Conservation (phyloP, 2,329 filamentous ascomycete genomes). For the Catunica adiposa region DNA sequence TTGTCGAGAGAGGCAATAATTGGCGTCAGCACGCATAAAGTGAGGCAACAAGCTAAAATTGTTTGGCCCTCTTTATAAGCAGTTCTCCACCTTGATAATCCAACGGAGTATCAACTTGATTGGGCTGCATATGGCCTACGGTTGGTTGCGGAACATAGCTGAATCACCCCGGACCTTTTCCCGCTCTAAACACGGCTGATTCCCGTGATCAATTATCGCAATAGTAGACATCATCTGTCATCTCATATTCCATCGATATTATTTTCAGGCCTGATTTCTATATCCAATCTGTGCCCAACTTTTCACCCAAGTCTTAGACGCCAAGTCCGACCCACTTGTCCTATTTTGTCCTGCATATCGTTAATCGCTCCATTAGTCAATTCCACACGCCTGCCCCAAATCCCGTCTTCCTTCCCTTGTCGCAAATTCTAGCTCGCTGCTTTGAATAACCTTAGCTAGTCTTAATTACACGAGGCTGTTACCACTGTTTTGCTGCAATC, state of each 20-base stretch:
- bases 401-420: background rate
- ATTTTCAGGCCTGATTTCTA: background rate
- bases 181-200: no score
- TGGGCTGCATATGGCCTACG: no score
- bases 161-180: no score
- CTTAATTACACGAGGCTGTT: background rate
- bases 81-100: no score
- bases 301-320: background rate
- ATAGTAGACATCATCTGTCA: no score
- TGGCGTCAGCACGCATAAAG: background rate
- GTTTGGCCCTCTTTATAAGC: no score
- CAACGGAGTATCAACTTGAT: no score
- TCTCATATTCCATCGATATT: no score
- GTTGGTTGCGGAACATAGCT: no score
- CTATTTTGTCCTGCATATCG: background rate
- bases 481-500: background rate
- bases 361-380: background rate
- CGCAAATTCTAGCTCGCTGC: background rate
- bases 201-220: no score
- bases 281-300: background rate
- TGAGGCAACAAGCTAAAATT: no score
- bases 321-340: background rate
- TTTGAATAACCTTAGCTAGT: background rate
- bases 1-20: background rate
- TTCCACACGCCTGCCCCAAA: background rate